Base-by-base conservation (phyloP, 495 filamentous ascomycete species). In the Aspergillus cavernicola region DNA sequence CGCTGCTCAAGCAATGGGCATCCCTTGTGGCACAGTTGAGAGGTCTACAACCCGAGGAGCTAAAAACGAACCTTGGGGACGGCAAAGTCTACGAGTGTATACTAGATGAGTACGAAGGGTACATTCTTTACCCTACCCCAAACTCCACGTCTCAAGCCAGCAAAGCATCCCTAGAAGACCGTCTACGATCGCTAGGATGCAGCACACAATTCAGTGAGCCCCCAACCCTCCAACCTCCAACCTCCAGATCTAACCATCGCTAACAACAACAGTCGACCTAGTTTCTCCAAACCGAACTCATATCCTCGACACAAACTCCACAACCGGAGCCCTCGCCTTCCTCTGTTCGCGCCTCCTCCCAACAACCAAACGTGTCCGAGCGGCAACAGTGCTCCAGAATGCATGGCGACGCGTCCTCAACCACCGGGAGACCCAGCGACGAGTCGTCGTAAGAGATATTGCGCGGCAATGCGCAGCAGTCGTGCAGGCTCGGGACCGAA, bases 331-430 rank as follows among this genome's bases (percentile, higher is more conserved):
- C 11, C 73, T 87, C 32, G 73, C 81, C 9, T 85, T 85, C 64
- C 77, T 88, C 7, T 83, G 80, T 38, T 85, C 82, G 4, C 75
- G 84, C 31, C 63, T 88, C 4, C 74, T 87, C 12, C 71, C 76
- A 1, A 70, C 78, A 22, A 77, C 78, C 6, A 70, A 68, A 50
- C 65, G 65, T 19, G 55, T 59, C 26, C 67, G 70, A 13, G 79
- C 79, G 3, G 77, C 77, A 6, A 72, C 61, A 13, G 53, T 70
- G 5, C 64, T 82, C 18, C 76, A 81, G 44, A 59, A 62, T 18
- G 66, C 65, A 32, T 78, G 74, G 67, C 71, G 76, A 44, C 57
- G 55, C n/a, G 60, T 59, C 28, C 46, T 66, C 12, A 57, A 63
- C 36, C 60, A 56, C 4, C 63, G 63, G 16, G 54, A 62, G 37